Percentiles rank a stretch among this genome's conserved stretches.
phyloP scores from a whole-genome alignment of 139 green algal species.

The Chlamydomonas applanata region DNA sequence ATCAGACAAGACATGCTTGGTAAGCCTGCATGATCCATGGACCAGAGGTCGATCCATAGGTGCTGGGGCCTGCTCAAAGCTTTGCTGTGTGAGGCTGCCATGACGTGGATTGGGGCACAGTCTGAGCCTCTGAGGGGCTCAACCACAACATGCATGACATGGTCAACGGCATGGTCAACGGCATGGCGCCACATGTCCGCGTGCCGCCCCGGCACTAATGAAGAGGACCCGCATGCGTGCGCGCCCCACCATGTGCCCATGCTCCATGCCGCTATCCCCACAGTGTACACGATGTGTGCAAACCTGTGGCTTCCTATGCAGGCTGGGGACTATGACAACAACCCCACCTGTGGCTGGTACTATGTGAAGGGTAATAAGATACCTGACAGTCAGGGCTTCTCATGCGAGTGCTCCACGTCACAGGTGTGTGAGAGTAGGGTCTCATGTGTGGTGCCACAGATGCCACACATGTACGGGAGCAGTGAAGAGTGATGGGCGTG shows the following conservation, averaged over 20 bases:
- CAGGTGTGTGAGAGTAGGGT: background rate
- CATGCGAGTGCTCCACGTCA: slow-evolving; percentile 56
- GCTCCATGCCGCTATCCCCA: background rate
- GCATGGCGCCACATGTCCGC: background rate
- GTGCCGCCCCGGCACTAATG: background rate
- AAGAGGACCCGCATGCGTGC: background rate
- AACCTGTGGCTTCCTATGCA: too few species aligned
- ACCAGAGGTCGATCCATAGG: background rate
- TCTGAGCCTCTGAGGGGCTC: background rate
- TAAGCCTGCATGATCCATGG: slow-evolving; percentile 14
- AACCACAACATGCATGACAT: background rate
- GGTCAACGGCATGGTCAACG: background rate
- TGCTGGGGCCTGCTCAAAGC: background rate
- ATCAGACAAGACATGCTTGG: slow-evolving; percentile 33
- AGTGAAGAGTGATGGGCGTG: too few species aligned
- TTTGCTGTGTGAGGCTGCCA: background rate
- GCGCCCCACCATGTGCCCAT: background rate
- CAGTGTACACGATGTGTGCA: background rate
- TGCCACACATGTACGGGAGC: too few species aligned
- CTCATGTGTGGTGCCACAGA: too few species aligned
- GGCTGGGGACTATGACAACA: slow-evolving; percentile 36
- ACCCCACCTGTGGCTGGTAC: slow-evolving; percentile 78
- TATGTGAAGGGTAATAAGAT: slow-evolving; percentile 22
- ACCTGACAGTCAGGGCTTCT: slow-evolving; percentile 78
- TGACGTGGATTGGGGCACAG: too few species aligned